Conservation (phyloP, 345 rosid genomes). For the Passiflora organensis region DNA sequence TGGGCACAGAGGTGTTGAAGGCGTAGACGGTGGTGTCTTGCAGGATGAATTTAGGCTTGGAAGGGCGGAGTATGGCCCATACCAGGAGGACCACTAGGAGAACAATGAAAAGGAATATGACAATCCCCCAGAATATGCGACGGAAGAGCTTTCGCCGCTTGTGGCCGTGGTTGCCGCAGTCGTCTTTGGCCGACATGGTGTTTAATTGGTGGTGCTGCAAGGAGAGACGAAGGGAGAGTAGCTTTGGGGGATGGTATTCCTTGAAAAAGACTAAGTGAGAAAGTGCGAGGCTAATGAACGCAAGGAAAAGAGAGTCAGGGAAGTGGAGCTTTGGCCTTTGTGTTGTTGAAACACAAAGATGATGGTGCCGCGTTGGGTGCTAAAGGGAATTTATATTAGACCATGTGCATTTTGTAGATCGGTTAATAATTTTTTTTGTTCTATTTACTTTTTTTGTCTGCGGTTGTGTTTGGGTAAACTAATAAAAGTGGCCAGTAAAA, state of each 20-base stretch:
- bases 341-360: not conserved
- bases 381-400: too few relatives aligned
- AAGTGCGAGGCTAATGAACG: too few relatives aligned
- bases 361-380: not conserved
- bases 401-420: too few relatives aligned
- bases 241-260: too few relatives aligned
- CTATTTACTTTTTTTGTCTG: too few relatives aligned
- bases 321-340: not conserved
- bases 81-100: conserved; percentile 54
- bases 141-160: conserved; percentile 19
- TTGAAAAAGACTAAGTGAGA: too few relatives aligned
- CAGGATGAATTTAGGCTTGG: conserved; percentile 69
- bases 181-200: conserved; percentile 28
- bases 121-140: conserved; percentile 29
- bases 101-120: conserved; percentile 46
- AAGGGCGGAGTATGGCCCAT: conserved; percentile 87
- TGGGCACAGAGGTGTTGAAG: conserved; percentile 74
- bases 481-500: too few relatives aligned
- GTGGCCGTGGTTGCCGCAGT: conserved; percentile 24
- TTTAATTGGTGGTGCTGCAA: not conserved
- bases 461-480: too few relatives aligned
- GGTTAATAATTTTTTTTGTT: too few relatives aligned
- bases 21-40: conserved; percentile 86
- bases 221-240: too few relatives aligned
- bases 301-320: too few relatives aligned